These are phyloP conservation scores for Pleurotus giganteus DNA, from an alignment of 768 basidiomycete species.

Conservation along the genomic window DNA sequence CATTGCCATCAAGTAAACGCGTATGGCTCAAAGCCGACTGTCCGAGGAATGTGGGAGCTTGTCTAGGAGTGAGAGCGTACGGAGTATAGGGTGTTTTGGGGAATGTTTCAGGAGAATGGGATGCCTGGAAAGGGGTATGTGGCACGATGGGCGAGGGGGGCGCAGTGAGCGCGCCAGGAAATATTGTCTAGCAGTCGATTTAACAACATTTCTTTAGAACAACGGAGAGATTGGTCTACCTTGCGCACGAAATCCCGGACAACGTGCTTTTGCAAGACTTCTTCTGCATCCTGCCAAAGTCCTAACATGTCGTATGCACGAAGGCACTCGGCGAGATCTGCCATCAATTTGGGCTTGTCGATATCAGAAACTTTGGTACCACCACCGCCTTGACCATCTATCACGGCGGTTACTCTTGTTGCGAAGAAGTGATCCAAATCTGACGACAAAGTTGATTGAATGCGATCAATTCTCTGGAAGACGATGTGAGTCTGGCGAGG, in stretches of 20 bases:
- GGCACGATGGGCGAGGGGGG: slow-evolving; percentile 77
- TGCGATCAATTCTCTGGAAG: slow-evolving; percentile 70
- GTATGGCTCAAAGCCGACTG: slow-evolving; percentile 29
- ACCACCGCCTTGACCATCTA: slow-evolving; percentile 38
- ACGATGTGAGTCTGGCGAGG: slow-evolving; percentile 1
- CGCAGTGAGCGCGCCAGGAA: slow-evolving; percentile 60
- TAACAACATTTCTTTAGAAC: neutral
- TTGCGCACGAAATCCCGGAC: slow-evolving; percentile 76
- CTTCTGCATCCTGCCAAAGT: slow-evolving; percentile 87
- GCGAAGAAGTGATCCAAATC: slow-evolving; percentile 86
- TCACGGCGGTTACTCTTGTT: slow-evolving; percentile 51
- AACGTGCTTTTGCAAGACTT: slow-evolving; percentile 71
- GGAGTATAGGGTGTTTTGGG: slow-evolving; percentile 51
- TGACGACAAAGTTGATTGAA: slow-evolving; percentile 80
- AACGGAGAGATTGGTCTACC: slow-evolving; percentile 35
- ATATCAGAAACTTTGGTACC: slow-evolving; percentile 53
- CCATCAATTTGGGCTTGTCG: slow-evolving; percentile 59
- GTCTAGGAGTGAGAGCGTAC: slow-evolving; percentile 50
- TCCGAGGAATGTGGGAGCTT: slow-evolving; percentile 40
- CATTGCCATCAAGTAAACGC: slow-evolving; percentile 61
- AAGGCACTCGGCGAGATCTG: slow-evolving; percentile 77
- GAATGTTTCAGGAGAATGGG: slow-evolving; percentile 22
- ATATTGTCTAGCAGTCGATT: slow-evolving; percentile 59
- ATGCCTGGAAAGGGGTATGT: slow-evolving; percentile 62
- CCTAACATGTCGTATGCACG: slow-evolving; percentile 76